Evolutionary conservation across 2,329 filamentous ascomycete genomes (phyloP).

Genomic region (Stachybotrys echinatus): DNA sequence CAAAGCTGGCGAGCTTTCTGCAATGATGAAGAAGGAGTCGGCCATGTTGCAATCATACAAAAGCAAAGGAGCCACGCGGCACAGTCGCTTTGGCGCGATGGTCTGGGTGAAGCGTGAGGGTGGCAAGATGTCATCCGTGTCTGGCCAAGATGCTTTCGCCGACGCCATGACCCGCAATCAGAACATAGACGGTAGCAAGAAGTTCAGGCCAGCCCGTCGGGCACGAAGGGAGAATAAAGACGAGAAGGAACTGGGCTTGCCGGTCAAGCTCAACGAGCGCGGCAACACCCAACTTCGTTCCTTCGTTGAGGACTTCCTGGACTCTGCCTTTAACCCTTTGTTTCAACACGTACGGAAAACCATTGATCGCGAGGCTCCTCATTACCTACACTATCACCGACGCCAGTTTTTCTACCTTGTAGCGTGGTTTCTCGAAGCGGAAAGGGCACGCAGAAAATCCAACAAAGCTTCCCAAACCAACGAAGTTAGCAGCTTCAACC

Average conservation of each 20-base stretch:
- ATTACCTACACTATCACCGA: conserved; percentile 70
- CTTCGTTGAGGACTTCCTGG: conserved; percentile 91
- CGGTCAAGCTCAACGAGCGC: conserved; percentile 61
- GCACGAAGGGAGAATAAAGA: conserved; percentile 56
- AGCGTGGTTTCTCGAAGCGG: conserved; percentile 87
- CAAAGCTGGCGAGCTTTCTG: conserved; percentile 67
- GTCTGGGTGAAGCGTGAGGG: conserved; percentile 90
- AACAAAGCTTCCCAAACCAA: conserved; percentile 49
- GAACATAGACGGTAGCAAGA: conserved; percentile 89
- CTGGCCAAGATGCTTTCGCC: conserved; percentile 79
- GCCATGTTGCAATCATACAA: conserved; percentile 75
- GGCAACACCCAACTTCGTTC: conserved; percentile 72
- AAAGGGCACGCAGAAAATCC: conserved; percentile 63
- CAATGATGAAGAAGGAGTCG: conserved; percentile 74
- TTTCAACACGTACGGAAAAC: conserved; percentile 83
- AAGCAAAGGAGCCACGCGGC: conserved; percentile 74
- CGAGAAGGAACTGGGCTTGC: conserved; percentile 70
- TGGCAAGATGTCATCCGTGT: conserved; percentile 77
- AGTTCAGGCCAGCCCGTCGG: conserved; percentile 75
- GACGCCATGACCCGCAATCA: conserved; percentile 68
- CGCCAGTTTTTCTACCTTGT: conserved; percentile 90
- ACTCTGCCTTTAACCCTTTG: conserved; percentile 90
- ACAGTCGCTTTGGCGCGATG: conserved; percentile 96
- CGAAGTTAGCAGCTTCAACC: conserved; percentile 70
- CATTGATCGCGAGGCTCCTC: conserved; percentile 82